Base-by-base conservation (phyloP, 2,329 filamentous ascomycete genomes). In the Penicillium sp. region DNA sequence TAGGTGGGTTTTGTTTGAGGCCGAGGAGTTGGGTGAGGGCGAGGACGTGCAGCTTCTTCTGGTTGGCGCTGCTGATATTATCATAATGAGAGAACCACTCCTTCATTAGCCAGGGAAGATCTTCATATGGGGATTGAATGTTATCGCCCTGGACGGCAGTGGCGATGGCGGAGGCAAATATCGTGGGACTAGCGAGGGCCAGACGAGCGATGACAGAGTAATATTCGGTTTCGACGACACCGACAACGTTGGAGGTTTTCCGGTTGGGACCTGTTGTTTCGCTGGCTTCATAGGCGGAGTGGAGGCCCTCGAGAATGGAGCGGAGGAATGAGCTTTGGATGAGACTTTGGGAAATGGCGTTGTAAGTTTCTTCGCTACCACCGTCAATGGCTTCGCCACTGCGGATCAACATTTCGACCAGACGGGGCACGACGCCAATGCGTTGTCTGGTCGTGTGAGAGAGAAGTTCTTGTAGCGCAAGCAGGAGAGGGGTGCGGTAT, bases 251-350 rank as follows among this genome's bases (percentile, higher is more conserved):
- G 38, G 85, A 82, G 18, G 83, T 79, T 60, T 82, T 88, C 24
- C 82, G 81, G 64, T 89, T 88, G 0, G 93, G 92, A 0, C 94
- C 93, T 0, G 88, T 89, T 0, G 88, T 90, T 68, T 95, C 86
- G 62, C 89, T 86, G 2, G 89, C 86, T 65, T 88, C 82, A 80
- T 78, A 86, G 2, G 86, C 82, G 47, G 86, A 81, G 64, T 84
- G 85, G 1, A 93, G 78, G 8, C 82, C 83, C 58, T 83, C 79
- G 15, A 93, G 75, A 6, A 92, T 79, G 47, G 81, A 82, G 34
- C 77, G 75, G 41, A 89, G 75, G 56, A 89, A 82, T 1, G 82
- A 84, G 29, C 78, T 81, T 45, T 83, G 80, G 6, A 88, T 72
- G 64, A 91, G 79, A 61, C 88, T 86, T 52, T 81, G 81, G 2